These are phyloP conservation scores for Cyberlindnera euphorbiiphila DNA, from an alignment of 805 yeast genomes.

Conservation along the genomic window DNA sequence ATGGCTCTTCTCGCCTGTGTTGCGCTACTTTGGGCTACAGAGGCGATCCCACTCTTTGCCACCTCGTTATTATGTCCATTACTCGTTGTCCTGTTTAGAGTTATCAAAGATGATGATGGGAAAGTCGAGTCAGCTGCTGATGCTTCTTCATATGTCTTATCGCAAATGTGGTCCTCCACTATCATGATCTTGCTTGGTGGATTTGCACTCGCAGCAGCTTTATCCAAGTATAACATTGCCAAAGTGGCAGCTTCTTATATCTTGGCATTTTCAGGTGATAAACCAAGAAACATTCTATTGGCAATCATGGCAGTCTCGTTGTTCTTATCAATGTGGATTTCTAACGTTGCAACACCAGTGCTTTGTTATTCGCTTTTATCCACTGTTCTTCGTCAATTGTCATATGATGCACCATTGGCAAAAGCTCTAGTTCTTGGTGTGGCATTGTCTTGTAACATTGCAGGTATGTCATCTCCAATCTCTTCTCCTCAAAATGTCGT, in stretches of 20 bases:
- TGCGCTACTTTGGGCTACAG: conserved; percentile 91
- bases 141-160: conserved; percentile 65
- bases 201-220: conserved; percentile 88
- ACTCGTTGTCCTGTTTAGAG: conserved; percentile 65
- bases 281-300: conserved; percentile 71
- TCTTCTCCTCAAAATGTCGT: conserved; percentile 95
- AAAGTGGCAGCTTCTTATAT: conserved; percentile 84
- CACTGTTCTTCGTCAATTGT: conserved; percentile 77
- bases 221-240: conserved; percentile 86
- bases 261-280: conserved; percentile 73
- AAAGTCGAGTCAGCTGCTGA: conserved; percentile 58
- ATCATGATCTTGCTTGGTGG: conserved; percentile 89
- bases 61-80: conserved; percentile 84
- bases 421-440: conserved; percentile 85
- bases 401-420: conserved; percentile 68
- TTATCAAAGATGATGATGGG: conserved; percentile 51
- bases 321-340: conserved; percentile 89
- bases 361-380: conserved; percentile 82
- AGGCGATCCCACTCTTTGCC: conserved; percentile 88
- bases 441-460: conserved; percentile 87
- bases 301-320: conserved; percentile 83
- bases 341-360: conserved; percentile 96
- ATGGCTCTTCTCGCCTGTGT: conserved; percentile 60
- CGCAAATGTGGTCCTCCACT: conserved; percentile 92
- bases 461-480: conserved; percentile 96